Conservation (phyloP, 2,329 filamentous ascomycete genomes). For the Xylogone sp. region DNA sequence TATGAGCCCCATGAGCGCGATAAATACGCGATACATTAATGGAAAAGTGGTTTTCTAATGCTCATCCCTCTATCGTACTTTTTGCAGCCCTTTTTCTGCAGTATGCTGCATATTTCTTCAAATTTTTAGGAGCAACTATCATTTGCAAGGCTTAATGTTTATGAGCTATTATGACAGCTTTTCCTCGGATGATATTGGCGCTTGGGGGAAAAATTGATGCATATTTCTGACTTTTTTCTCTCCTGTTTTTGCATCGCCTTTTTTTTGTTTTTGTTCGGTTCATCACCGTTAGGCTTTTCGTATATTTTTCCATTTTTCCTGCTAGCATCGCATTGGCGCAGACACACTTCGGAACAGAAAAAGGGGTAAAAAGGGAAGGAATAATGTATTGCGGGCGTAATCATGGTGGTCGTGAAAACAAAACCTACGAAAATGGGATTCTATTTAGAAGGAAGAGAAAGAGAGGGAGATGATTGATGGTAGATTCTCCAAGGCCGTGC, state of each 20-base stretch:
- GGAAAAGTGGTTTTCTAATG: constrained; percentile 21
- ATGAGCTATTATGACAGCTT: background rate
- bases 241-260: background rate
- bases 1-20: constrained; percentile 21
- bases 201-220: background rate
- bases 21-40: constrained; percentile 22
- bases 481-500: background rate
- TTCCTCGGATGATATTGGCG: background rate
- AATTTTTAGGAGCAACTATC: background rate
- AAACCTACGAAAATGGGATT: background rate
- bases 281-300: background rate
- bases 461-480: background rate
- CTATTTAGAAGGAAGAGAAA: background rate
- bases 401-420: background rate
- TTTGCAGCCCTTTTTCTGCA: background rate
- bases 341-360: background rate
- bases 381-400: background rate
- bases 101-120: background rate
- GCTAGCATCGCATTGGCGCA: background rate
- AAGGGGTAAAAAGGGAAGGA: background rate
- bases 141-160: background rate
- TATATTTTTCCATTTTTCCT: background rate
- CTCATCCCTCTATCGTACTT: background rate
- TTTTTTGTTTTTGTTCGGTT: background rate
- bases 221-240: background rate